Evolutionary conservation across 371 early-diverging fungal genomes (phyloP), one percentile per base, ranked within the genome.

Genomic region (Mortierella sp.): DNA sequence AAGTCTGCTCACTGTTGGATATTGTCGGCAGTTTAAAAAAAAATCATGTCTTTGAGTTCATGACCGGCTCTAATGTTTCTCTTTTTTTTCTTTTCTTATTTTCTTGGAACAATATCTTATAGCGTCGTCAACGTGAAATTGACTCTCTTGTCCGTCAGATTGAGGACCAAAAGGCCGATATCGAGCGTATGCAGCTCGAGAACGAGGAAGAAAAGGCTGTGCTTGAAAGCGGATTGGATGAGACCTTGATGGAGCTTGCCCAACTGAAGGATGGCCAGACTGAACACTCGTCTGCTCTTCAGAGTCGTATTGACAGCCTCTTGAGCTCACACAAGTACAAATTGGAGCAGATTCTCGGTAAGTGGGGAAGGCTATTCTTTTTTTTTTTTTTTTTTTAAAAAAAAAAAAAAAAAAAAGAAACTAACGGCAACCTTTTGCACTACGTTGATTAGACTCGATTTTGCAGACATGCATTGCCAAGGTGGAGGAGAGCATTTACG

Each of bases 201-300:
- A 96, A 95, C 81, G 95, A 96, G 67, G 97, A 96, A 65, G 98
- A 98, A 66, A 87, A 94, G 60, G 89, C 91, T 6, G 93, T 97
- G 1, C 84, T 96, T 29, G 96, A 97, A 83, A 92, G 94, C n/a
- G 96, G 95, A 43, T 89, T 98, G 89, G 98, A 98, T 82, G 97
- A 98, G 84, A 94, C 95, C 59, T 84, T 98, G 62, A 68, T 91
- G 30, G 95, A 96, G 64, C 83, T 98, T 70, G 89, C 93, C 18
- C 68, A 59, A 15, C 47, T 77, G 62, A 72, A 56, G 57, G 77
- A 72, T 43, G 65, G 62, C 14, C 77, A 77, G 66, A 50, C 11
- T 16, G 72, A 68, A 53, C 58, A 68, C 25, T 61, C 72, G 18
- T 64, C 68, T 4, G 88, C 86, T 61, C 84, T 95, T 46, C 88